Evolutionary conservation across 1,284 basidiomycete genomes (phyloP).

Genomic region (Spongiforma sp.): DNA sequence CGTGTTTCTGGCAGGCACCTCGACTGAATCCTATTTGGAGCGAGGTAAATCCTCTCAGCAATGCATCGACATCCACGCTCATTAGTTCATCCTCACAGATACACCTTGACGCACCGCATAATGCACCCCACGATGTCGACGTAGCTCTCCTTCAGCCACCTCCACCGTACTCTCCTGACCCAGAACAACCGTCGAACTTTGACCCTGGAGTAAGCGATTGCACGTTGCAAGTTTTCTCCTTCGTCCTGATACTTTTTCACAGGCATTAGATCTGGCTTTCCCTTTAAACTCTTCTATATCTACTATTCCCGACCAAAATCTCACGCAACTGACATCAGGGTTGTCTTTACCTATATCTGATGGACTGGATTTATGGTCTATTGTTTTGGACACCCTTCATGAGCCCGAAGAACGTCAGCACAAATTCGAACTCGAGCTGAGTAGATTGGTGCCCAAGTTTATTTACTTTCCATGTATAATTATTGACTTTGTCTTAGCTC

Average conservation of each 20-base stretch:
- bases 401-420: background rate
- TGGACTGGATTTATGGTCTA: background rate
- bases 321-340: no score
- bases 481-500: background rate
- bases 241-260: background rate
- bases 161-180: background rate
- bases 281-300: background rate
- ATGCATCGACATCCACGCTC: background rate
- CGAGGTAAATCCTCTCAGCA: background rate
- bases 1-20: background rate
- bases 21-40: background rate
- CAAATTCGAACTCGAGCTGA: background rate
- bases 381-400: background rate
- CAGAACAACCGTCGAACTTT: background rate
- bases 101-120: no score
- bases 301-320: no score
- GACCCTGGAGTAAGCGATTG: background rate
- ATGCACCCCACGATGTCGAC: no score
- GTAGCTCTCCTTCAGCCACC: background rate
- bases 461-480: background rate
- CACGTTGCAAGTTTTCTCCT: background rate
- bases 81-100: background rate
- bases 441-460: background rate
- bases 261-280: background rate
- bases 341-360: background rate